Evolutionary conservation across 495 filamentous ascomycete genomes (phyloP).

Genomic region (Glutinoglossum americanum): DNA sequence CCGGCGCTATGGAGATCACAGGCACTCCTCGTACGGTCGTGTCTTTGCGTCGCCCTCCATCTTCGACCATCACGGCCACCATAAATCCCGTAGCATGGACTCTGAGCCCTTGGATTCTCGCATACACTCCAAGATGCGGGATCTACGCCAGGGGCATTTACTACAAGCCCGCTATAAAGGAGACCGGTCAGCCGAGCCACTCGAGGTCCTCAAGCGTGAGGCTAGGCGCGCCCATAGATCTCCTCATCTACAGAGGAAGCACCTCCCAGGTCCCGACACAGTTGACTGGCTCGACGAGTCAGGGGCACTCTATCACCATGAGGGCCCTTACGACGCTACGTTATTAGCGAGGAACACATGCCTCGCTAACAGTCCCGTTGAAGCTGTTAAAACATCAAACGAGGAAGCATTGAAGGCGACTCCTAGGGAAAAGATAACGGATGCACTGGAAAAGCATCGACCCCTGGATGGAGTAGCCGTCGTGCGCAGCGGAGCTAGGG

Average conservation of each 20-base stretch:
- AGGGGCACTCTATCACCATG: conserved; percentile 59
- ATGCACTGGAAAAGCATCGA: conserved; percentile 51
- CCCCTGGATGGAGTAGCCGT: conserved; percentile 68
- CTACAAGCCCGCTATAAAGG: conserved; percentile 34
- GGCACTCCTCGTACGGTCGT: conserved; percentile 13
- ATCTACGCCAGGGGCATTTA: conserved; percentile 22
- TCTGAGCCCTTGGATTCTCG: not conserved
- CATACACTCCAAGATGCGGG: not conserved
- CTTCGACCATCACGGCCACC: conserved; percentile 1
- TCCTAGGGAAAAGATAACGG: conserved; percentile 54
- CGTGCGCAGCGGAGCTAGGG: conserved; percentile 48
- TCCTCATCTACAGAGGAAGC: conserved; percentile 38
- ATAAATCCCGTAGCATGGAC: not conserved
- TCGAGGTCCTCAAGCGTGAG: conserved; percentile 36
- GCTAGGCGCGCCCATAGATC: conserved; percentile 36
- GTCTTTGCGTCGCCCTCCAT: not conserved
- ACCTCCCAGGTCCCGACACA: conserved; percentile 46
- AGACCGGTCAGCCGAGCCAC: conserved; percentile 37
- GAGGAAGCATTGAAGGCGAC: conserved; percentile 64
- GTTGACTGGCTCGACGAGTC: conserved; percentile 59
- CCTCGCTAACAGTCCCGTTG: conserved; percentile 42
- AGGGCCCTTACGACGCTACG: conserved; percentile 79
- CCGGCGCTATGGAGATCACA: conserved; percentile 6
- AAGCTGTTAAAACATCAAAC: conserved; percentile 54
- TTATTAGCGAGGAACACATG: conserved; percentile 47